Evolutionary conservation across 2,329 filamentous ascomycete species (phyloP).

Genomic region (Boeremia lycopersici): DNA sequence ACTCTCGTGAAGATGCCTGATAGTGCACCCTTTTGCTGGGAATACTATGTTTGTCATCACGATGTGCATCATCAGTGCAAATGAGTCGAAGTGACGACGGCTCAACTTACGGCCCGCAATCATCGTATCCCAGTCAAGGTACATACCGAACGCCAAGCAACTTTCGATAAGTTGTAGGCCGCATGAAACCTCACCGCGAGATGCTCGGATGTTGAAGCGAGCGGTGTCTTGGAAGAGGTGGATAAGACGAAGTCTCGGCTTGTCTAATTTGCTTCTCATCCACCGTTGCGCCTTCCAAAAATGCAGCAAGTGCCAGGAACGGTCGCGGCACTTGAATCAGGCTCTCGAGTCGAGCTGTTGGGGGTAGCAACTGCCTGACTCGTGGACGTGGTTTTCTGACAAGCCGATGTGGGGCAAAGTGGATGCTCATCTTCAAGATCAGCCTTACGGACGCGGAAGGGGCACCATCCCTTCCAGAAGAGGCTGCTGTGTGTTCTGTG

Average conservation of each 20-base stretch:
- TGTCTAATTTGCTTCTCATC: not conserved
- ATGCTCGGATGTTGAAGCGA: not conserved
- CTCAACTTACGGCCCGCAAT: not conserved
- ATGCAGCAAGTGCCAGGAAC: not conserved
- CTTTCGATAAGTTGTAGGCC: constrained; percentile 8
- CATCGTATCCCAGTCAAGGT: not conserved
- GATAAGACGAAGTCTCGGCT: not conserved
- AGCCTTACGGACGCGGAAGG: constrained; percentile 12
- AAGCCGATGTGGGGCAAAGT: constrained; percentile 10
- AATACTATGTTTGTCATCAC: not conserved
- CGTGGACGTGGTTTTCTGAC: constrained; percentile 7
- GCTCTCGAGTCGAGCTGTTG: not conserved
- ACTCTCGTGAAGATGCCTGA: not conserved
- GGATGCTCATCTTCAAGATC: constrained; percentile 5
- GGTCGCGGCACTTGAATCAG: not conserved
- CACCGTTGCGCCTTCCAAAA: not conserved
- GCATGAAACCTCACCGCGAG: constrained; percentile 5
- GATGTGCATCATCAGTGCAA: constrained; percentile 9
- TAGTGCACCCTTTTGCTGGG: not conserved
- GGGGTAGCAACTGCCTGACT: constrained; percentile 1
- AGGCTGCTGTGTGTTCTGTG: not conserved
- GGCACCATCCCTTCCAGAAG: constrained; percentile 1
- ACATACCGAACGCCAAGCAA: constrained; percentile 1
- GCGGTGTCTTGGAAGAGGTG: not conserved
- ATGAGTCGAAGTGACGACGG: constrained; percentile 8